A percentile compares a stretch with the other conserved stretches of the same genome.
Conservation (phyloP, 257 asterid species). For the Solanum peruvianum region DNA sequence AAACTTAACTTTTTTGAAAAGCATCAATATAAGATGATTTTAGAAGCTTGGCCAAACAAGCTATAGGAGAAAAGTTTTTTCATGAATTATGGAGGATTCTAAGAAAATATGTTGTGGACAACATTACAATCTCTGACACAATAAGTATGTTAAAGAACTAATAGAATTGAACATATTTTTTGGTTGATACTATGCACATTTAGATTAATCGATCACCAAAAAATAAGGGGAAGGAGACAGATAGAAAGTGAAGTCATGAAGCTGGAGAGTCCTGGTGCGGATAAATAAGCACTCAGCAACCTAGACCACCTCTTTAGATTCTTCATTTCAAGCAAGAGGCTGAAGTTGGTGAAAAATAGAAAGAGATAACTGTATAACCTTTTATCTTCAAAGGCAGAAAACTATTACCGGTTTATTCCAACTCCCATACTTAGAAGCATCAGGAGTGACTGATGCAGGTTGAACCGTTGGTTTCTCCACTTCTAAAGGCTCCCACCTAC, state of each 20-base stretch:
- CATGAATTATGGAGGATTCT: not conserved
- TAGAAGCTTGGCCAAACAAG: too few species aligned
- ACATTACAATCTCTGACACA: not conserved
- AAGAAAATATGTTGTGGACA: not conserved
- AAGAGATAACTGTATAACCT: not conserved
- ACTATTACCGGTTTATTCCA: constrained; percentile 75
- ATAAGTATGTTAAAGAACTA: not conserved
- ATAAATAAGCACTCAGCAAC: not conserved
- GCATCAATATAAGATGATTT: not conserved
- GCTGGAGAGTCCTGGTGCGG: not conserved
- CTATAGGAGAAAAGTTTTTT: not conserved
- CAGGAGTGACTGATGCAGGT: constrained; percentile 27
- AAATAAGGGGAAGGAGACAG: not conserved
- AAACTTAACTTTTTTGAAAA: not conserved
- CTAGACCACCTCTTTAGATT: not conserved
- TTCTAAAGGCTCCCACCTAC: constrained; percentile 93
- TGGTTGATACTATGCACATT: not conserved
- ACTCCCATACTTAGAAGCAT: constrained; percentile 44
- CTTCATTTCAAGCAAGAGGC: not conserved
- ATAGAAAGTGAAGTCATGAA: not conserved
- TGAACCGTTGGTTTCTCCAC: constrained; percentile 54
- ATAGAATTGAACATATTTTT: not conserved
- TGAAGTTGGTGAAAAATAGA: not conserved
- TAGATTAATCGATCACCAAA: not conserved
- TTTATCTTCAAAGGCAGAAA: not conserved